Evolutionary conservation across 192 early-diverging fungal species (phyloP).

Genomic region (Umbelopsis isabellina): DNA sequence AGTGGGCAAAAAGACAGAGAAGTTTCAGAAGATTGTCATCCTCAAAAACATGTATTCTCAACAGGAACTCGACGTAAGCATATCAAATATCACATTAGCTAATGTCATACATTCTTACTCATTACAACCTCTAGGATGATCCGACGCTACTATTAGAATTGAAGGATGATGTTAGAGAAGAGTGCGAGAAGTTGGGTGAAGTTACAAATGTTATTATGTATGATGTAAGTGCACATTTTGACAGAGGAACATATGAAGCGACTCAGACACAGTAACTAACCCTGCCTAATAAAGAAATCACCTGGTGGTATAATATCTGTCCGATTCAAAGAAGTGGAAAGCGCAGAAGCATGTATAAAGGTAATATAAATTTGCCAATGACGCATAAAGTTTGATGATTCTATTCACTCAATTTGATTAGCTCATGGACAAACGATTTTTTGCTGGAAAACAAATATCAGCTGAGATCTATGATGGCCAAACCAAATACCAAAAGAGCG

Average conservation of each 20-base stretch:
- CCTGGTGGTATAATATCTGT: slow-evolving; percentile 89
- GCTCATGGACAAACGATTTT: slow-evolving; percentile 90
- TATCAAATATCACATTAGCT: no score
- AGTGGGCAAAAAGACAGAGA: slow-evolving; percentile 67
- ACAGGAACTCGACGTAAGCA: slow-evolving; percentile 80
- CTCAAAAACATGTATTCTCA: slow-evolving; percentile 95
- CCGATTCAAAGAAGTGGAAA: slow-evolving; percentile 80
- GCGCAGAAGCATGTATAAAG: slow-evolving; percentile 83
- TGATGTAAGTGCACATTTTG: slow-evolving; percentile 72
- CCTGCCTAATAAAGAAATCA: slow-evolving; percentile 45
- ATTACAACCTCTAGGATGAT: slow-evolving; percentile 60
- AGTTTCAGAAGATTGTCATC: slow-evolving; percentile 83
- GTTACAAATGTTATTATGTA: slow-evolving; percentile 94
- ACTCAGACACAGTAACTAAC: no score
- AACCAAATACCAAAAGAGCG: slow-evolving; percentile 69
- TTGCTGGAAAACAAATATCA: slow-evolving; percentile 80
- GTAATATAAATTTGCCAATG: slow-evolving; percentile 41
- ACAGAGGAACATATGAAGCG: not conserved
- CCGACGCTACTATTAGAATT: slow-evolving; percentile 87
- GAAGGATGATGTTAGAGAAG: slow-evolving; percentile 90
- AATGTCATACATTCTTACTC: not conserved
- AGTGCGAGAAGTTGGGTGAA: slow-evolving; percentile 92
- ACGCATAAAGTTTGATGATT: no score
- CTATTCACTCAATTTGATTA: slow-evolving; percentile 35
- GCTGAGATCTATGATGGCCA: slow-evolving; percentile 85